Evolutionary conservation across 1,284 basidiomycete species (phyloP).

Genomic region (Sparassis latifolia): DNA sequence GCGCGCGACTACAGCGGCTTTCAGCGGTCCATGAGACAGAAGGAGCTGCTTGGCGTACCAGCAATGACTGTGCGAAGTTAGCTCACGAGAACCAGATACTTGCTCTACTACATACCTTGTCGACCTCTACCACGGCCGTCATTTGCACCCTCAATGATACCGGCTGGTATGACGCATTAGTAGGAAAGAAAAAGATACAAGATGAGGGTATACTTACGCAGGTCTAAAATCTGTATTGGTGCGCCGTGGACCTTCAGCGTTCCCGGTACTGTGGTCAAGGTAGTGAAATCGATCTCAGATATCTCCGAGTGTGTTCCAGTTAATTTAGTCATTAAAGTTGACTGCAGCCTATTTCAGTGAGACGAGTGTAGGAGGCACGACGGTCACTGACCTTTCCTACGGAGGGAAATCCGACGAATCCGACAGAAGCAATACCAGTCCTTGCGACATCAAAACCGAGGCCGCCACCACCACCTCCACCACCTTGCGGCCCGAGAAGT

Average conservation of each 20-base stretch:
- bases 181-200: conserved; percentile 6
- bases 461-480: conserved; percentile 83
- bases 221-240: conserved; percentile 81
- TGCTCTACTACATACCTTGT: conserved; percentile 56
- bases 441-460: conserved; percentile 95
- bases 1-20: conserved; percentile 67
- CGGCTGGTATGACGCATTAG: conserved; percentile 44
- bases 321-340: conserved; percentile 95
- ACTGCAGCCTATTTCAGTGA: conserved; percentile 39
- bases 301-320: conserved; percentile 97
- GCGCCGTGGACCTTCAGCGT: conserved; percentile 94
- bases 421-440: conserved; percentile 94
- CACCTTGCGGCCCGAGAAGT: conserved; percentile 73
- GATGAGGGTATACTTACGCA: conserved; percentile 49
- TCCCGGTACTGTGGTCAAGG: conserved; percentile 89
- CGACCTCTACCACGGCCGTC: conserved; percentile 97
- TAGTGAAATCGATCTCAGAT: conserved; percentile 99
- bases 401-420: conserved; percentile 88
- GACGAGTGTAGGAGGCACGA: neutral
- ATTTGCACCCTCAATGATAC: conserved; percentile 99
- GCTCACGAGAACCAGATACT: neutral
- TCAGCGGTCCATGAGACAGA: neutral
- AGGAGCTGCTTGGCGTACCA: conserved; percentile 42
- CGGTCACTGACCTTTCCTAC: conserved; percentile 67
- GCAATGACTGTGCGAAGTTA: conserved; percentile 59